phyloP scores from a whole-genome alignment of 1,284 basidiomycete genomes.

The Leccinum pachyderme region DNA sequence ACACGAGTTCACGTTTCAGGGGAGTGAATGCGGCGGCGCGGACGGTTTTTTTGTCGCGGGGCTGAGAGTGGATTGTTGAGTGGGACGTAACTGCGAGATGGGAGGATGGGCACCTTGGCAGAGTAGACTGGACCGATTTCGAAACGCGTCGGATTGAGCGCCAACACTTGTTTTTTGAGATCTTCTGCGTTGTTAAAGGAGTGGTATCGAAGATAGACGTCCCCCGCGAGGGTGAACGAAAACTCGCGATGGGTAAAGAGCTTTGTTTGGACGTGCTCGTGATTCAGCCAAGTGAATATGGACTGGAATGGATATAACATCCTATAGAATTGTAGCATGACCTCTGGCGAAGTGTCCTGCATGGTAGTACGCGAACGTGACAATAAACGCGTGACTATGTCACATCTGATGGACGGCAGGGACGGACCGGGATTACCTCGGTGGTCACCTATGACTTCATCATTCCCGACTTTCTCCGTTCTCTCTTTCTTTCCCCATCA shows the following conservation, averaged over 20 bases:
- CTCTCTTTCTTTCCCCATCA: background rate
- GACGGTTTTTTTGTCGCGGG: slow-evolving; percentile 87
- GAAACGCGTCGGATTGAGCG: slow-evolving; percentile 87
- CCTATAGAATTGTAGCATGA: slow-evolving; percentile 89
- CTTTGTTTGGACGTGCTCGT: slow-evolving; percentile 72
- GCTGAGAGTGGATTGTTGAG: slow-evolving; percentile 47
- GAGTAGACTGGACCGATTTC: slow-evolving; percentile 97
- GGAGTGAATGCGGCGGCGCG: slow-evolving; percentile 77
- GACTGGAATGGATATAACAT: slow-evolving; percentile 94
- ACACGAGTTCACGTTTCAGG: slow-evolving; percentile 88
- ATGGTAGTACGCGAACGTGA: slow-evolving; percentile 24
- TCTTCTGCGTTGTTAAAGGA: slow-evolving; percentile 87
- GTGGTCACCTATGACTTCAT: background rate
- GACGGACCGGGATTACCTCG: too few relatives aligned
- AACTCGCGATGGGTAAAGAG: slow-evolving; percentile 94
- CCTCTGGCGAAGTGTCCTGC: slow-evolving; percentile 38
- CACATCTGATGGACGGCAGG: background rate
- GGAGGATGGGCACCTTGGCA: slow-evolving; percentile 61
- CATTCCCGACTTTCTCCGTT: slow-evolving; percentile 16
- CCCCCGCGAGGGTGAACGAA: slow-evolving; percentile 91
- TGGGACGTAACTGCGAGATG: slow-evolving; percentile 3
- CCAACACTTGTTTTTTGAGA: slow-evolving; percentile 86
- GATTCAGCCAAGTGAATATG: slow-evolving; percentile 94
- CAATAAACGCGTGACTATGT: slow-evolving; percentile 21
- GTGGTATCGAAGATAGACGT: slow-evolving; percentile 94